phyloP scores from a whole-genome alignment of 2,329 filamentous ascomycete species.

The Blastomyces parvus region DNA sequence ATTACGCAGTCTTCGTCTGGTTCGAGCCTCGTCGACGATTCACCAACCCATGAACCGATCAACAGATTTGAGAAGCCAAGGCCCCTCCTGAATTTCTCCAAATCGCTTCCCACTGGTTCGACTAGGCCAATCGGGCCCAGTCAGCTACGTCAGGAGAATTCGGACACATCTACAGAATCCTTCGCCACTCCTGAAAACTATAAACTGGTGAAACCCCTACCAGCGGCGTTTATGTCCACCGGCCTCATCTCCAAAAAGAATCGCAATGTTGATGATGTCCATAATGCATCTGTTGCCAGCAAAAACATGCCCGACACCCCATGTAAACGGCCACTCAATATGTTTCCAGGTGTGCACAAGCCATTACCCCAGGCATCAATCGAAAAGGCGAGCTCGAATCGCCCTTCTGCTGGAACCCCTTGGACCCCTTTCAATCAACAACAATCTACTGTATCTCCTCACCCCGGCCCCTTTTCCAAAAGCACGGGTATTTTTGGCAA shows the following conservation, averaged over 20 bases:
- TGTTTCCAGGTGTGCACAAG: constrained; percentile 55
- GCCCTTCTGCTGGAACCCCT: constrained; percentile 67
- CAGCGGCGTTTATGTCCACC: constrained; percentile 85
- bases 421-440: constrained; percentile 67
- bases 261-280: constrained; percentile 61
- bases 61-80: constrained; percentile 44
- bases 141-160: constrained; percentile 41
- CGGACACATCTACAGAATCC: constrained; percentile 41
- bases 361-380: constrained; percentile 50
- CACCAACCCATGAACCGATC: constrained; percentile 53
- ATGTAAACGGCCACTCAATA: constrained; percentile 72
- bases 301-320: constrained; percentile 86
- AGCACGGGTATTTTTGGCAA: constrained; percentile 55
- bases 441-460: constrained; percentile 40
- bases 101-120: constrained; percentile 62
- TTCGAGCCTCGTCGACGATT: constrained; percentile 67
- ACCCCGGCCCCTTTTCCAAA: constrained; percentile 58
- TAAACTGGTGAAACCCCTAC: constrained; percentile 65
- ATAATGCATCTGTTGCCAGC: constrained; percentile 38
- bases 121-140: constrained; percentile 34
- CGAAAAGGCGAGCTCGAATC: constrained; percentile 52
- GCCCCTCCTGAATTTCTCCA: constrained; percentile 54
- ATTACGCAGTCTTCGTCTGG: constrained; percentile 79
- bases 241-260: constrained; percentile 93
- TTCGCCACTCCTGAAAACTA: constrained; percentile 69